These are phyloP conservation scores for Penicillium riverlandense DNA, from an alignment of 495 filamentous ascomycete species.

Conservation along the genomic window DNA sequence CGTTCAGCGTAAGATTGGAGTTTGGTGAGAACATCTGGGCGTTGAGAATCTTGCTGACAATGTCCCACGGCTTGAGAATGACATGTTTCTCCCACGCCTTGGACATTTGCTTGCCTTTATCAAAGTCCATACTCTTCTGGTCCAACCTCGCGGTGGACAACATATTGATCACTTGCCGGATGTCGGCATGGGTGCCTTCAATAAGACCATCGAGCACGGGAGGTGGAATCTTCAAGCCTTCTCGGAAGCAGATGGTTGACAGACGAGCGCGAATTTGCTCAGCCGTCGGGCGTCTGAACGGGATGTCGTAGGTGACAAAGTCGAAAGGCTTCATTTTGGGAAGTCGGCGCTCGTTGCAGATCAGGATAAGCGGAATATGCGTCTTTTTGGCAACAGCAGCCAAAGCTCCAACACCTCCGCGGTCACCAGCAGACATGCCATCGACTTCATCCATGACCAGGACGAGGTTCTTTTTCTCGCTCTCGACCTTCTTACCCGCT, in stretches of 20 bases:
- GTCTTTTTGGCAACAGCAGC: slow-evolving; percentile 93
- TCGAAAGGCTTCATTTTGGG: slow-evolving; percentile 99
- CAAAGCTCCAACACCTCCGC: slow-evolving; percentile 90
- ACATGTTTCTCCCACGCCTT: slow-evolving; percentile 98
- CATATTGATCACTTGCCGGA: slow-evolving; percentile 99
- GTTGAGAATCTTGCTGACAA: slow-evolving; percentile 83
- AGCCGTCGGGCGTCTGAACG: slow-evolving; percentile 81
- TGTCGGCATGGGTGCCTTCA: slow-evolving; percentile 89
- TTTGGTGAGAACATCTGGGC: slow-evolving; percentile 75
- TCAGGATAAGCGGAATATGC: slow-evolving; percentile 88
- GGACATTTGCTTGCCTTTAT: slow-evolving; percentile 82
- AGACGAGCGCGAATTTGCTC: slow-evolving; percentile 85
- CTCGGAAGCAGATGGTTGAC: slow-evolving; percentile 88
- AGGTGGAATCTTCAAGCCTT: slow-evolving; percentile 76
- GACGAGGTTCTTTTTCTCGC: slow-evolving; percentile 80
- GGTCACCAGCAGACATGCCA: slow-evolving; percentile 96
- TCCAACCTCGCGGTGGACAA: slow-evolving; percentile 87
- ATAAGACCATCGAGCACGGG: slow-evolving; percentile 91
- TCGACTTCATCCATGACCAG: slow-evolving; percentile 99
- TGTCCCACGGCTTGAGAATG: slow-evolving; percentile 96
- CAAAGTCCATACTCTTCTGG: slow-evolving; percentile 66
- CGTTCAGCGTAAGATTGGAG: slow-evolving; percentile 80
- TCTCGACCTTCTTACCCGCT: slow-evolving; percentile 71
- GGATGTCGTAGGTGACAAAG: slow-evolving; percentile 69
- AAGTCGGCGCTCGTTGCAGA: slow-evolving; percentile 88